phyloP scores from a whole-genome alignment of 208 protist genomes.

The Herpetomonas tarakana region DNA sequence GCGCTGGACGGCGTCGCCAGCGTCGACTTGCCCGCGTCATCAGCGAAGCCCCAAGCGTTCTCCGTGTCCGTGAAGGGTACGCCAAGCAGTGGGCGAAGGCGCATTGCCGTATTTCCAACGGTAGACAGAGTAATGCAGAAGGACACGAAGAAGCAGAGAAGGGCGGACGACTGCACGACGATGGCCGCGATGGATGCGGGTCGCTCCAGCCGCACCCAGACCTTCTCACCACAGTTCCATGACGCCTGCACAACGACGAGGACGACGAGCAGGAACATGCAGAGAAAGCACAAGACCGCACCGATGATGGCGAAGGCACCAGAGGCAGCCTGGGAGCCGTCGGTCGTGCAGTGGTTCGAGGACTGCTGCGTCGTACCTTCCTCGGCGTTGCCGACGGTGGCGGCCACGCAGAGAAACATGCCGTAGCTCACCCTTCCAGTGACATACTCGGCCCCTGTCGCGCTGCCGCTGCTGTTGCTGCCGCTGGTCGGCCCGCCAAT shows the following conservation, averaged over 20 bases:
- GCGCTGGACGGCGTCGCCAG: background rate
- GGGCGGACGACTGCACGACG: background rate
- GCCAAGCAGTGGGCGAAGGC: background rate
- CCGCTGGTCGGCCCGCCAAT: background rate
- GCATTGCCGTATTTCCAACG: background rate
- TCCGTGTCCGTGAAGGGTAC: background rate
- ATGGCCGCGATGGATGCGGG: background rate
- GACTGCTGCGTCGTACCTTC: background rate
- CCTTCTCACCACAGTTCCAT: background rate
- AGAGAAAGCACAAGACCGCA: background rate
- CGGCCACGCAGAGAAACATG: background rate
- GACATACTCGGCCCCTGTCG: background rate
- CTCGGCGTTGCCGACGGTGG: background rate
- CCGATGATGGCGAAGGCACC: background rate
- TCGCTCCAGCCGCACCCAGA: background rate
- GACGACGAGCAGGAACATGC: background rate
- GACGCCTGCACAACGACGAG: background rate
- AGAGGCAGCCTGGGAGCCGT: background rate
- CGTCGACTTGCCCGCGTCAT: background rate
- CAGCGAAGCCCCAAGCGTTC: background rate
- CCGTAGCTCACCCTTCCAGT: background rate
- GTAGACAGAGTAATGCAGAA: background rate
- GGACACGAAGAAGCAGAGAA: background rate
- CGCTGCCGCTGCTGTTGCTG: background rate
- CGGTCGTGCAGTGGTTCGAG: background rate